Conservation (phyloP, 2,329 filamentous ascomycete species). For the Diaporthe humulicola region DNA sequence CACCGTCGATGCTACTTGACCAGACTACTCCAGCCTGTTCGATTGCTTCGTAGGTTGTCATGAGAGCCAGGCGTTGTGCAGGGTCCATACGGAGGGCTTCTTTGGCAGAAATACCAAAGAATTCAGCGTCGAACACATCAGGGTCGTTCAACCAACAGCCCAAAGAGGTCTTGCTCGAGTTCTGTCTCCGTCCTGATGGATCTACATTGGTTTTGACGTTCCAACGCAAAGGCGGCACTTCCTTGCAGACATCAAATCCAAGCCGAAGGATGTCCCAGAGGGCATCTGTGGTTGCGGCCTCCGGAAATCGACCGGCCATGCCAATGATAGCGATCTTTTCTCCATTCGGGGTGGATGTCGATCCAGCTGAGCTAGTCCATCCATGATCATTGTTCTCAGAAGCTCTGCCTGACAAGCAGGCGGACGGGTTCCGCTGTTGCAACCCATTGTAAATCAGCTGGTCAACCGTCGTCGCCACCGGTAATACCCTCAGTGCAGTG, state of each 20-base stretch:
- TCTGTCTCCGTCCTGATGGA: conserved; percentile 38
- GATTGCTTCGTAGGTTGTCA: conserved; percentile 34
- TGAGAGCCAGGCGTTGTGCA: conserved; percentile 17
- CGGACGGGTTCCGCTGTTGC: background rate
- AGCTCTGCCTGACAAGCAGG: background rate
- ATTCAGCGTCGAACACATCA: conserved; percentile 33
- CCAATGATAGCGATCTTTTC: conserved; percentile 6
- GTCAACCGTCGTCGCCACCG: background rate
- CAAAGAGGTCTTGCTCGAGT: conserved; percentile 75
- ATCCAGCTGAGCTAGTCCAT: too few relatives aligned
- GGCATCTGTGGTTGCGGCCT: background rate
- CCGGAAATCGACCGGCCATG: conserved; percentile 8
- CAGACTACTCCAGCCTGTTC: conserved; percentile 60
- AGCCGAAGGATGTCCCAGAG: conserved; percentile 30
- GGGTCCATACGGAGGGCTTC: conserved; percentile 38
- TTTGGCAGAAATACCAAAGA: conserved; percentile 35
- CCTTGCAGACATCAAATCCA: conserved; percentile 45
- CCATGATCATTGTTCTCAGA: background rate
- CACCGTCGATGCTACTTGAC: background rate
- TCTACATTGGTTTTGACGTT: conserved; percentile 43
- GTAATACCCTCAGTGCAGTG: background rate
- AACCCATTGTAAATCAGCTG: background rate
- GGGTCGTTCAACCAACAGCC: conserved; percentile 27
- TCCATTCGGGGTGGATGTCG: background rate
- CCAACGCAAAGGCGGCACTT: conserved; percentile 8